Percentiles rank a stretch among this genome's conserved stretches.
phyloP scores from a whole-genome alignment of 2,329 filamentous ascomycete species.

The Mariannaea elegans region DNA sequence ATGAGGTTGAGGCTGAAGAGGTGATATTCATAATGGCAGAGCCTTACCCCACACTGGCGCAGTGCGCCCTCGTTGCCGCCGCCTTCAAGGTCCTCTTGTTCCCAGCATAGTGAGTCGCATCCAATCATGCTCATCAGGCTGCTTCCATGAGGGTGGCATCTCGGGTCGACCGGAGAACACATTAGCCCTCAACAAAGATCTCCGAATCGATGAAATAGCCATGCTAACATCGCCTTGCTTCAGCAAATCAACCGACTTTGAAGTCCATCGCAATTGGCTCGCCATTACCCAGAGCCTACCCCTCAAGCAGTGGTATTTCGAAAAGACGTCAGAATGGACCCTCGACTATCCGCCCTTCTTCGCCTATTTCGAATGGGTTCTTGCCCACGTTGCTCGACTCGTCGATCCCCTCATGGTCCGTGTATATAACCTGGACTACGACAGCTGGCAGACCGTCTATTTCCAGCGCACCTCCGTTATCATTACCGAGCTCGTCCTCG shows the following conservation, averaged over 20 bases:
- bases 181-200: background rate
- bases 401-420: conserved; percentile 84
- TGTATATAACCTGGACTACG: conserved; percentile 82
- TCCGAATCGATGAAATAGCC: background rate
- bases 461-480: conserved; percentile 94
- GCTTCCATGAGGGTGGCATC: background rate
- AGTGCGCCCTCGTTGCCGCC: conserved; percentile 86
- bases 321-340: conserved; percentile 99
- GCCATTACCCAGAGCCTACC: conserved; percentile 93
- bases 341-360: conserved; percentile 99
- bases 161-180: background rate
- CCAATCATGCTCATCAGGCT: background rate
- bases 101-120: conserved; percentile 82
- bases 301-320: conserved; percentile 91
- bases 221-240: conserved; percentile 1
- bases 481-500: conserved; percentile 81
- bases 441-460: conserved; percentile 92
- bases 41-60: conserved; percentile 84
- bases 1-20: conserved; percentile 34
- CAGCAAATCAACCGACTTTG: conserved; percentile 98
- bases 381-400: conserved; percentile 82
- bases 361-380: conserved; percentile 92
- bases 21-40: conserved; percentile 71
- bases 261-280: conserved; percentile 98
- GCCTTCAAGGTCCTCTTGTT: conserved; percentile 93